Base-by-base conservation (phyloP, 371 early-diverging fungal genomes). In the Encephalitozoon intestinalis region DNA sequence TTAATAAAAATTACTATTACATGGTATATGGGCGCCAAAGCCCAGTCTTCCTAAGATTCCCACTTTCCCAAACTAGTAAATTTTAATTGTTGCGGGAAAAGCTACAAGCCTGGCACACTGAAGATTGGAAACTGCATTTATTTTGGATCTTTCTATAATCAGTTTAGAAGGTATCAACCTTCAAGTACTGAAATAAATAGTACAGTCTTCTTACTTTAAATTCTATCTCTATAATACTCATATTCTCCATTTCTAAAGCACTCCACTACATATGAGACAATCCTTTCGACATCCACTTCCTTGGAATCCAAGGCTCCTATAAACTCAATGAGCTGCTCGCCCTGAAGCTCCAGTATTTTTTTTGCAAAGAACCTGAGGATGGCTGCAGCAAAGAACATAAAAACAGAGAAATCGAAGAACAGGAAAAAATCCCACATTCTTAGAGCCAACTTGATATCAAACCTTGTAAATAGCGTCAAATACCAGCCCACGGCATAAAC, bases 391-490 rank as follows among this genome's bases (percentile, higher is more conserved):
- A 81, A 79, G 54, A 72, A 81, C 25, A 81, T 70, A n/a, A 82
- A 72, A 31, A 77, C 63, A 31, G 79, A 53, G 74, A 86, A 83
- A 15, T 78, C 84, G 51, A 76, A 84, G 50, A 74, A 79, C 26
- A 82, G 49, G 63, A 83, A 79, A 28, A 81, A 74, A 63, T 84
- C 86, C 74, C 83, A 83, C 25, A 86, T 73, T 37, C 79, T 64
- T 0, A 82, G 39, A 31, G 67, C 71, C 23, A 83, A 31, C 26
- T 64, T 25, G 23, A 82, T 81, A 15, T 70, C 51, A 50, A 86
- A 83, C 30, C 86, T 51, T 25, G 84, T 79, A 73, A 86, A 86
- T n/a, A 84, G 76, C 3, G 85, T 86, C n/a, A 86, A 43, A 58
- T 84, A 84, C 86, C 86, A 86, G 15, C 81, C 73, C 30, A 69